These are phyloP conservation scores for Hypsizygus ulmarius DNA, from an alignment of 1,284 basidiomycete genomes.

Conservation along the genomic window DNA sequence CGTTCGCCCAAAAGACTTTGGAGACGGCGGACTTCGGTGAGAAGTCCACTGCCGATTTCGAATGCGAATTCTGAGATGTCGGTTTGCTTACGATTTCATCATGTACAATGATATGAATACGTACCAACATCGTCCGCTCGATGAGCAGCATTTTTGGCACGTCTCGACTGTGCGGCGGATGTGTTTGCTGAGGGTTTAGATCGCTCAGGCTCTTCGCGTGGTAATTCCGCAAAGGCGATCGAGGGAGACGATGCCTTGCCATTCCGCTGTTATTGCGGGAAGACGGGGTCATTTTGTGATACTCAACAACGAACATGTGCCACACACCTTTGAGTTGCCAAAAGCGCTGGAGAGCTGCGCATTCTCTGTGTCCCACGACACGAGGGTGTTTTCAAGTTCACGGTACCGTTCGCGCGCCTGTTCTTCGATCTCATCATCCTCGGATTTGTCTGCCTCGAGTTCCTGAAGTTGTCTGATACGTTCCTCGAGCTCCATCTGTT, in stretches of 20 bases:
- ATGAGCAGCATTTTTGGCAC: slow-evolving; percentile 84
- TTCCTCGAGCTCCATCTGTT: slow-evolving; percentile 89
- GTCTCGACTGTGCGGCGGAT: slow-evolving; percentile 73
- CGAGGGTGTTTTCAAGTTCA: slow-evolving; percentile 76
- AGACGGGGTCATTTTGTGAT: not conserved
- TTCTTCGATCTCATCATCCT: slow-evolving; percentile 61
- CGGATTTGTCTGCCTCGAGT: slow-evolving; percentile 50
- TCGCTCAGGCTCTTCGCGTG: slow-evolving; percentile 44
- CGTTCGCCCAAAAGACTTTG: slow-evolving; percentile 86
- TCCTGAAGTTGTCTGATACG: slow-evolving; percentile 80
- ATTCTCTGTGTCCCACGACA: slow-evolving; percentile 83
- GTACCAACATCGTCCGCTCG: slow-evolving; percentile 79
- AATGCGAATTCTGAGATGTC: slow-evolving; percentile 81
- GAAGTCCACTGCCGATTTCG: slow-evolving; percentile 88
- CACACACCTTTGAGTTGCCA: slow-evolving; percentile 57
- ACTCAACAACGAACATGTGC: slow-evolving; percentile 8
- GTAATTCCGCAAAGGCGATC: slow-evolving; percentile 36
- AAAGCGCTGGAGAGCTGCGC: slow-evolving; percentile 73
- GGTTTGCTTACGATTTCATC: slow-evolving; percentile 15
- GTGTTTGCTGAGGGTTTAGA: slow-evolving; percentile 42
- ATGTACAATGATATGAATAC: slow-evolving; percentile 31
- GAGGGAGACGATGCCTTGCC: slow-evolving; percentile 37
- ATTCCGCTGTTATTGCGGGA: slow-evolving; percentile 32
- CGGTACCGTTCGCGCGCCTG: slow-evolving; percentile 71
- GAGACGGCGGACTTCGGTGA: slow-evolving; percentile 85